Conservation (phyloP, 2,329 filamentous ascomycete species). For the Claviceps sorghi region DNA sequence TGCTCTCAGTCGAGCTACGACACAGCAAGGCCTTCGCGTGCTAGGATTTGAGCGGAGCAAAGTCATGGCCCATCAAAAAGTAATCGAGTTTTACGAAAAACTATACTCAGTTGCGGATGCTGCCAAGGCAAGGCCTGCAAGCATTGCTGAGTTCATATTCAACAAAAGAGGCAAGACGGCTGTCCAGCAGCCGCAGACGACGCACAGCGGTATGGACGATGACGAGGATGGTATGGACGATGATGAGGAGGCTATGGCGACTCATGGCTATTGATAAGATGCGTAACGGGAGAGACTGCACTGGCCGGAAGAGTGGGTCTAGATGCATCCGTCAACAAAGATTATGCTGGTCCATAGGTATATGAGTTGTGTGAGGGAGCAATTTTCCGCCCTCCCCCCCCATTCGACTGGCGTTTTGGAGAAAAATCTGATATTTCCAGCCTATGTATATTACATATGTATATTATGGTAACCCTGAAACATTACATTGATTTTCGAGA, state of each 20-base stretch:
- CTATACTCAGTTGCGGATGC: constrained; percentile 50
- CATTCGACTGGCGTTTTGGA: not conserved
- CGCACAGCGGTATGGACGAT: constrained; percentile 26
- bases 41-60: constrained; percentile 76
- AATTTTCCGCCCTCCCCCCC: not conserved
- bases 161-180: constrained; percentile 17
- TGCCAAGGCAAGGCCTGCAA: constrained; percentile 27
- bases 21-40: constrained; percentile 75
- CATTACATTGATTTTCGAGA: not conserved
- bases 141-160: constrained; percentile 26
- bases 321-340: not conserved
- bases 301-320: not conserved
- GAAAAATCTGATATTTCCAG: not conserved
- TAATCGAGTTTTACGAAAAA: constrained; percentile 72
- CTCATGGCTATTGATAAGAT: constrained; percentile 24
- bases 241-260: constrained; percentile 33
- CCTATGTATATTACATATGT: not conserved
- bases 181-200: constrained; percentile 8
- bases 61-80: constrained; percentile 85
- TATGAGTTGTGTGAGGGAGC: not conserved
- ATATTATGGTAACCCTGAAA: not conserved
- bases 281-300: not conserved
- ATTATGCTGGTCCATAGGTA: not conserved
- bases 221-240: constrained; percentile 38
- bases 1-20: constrained; percentile 82